Evolutionary conservation across 2,329 filamentous ascomycete genomes (phyloP).

Genomic region (Lecanicillium sp.): DNA sequence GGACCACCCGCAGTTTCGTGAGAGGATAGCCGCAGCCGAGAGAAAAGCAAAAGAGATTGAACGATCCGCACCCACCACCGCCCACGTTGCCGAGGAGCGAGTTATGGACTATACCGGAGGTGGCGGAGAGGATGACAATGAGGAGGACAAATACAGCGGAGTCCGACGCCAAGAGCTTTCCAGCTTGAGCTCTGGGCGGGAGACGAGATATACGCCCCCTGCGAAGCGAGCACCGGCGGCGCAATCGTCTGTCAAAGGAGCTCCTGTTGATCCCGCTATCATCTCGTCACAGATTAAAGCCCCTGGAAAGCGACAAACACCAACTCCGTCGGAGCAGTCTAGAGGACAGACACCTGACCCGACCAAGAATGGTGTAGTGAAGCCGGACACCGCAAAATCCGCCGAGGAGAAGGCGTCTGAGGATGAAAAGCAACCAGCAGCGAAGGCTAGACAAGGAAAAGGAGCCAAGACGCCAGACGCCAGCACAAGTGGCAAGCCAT

Average conservation of each 20-base stretch:
- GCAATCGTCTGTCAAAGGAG: constrained; percentile 66
- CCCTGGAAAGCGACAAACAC: constrained; percentile 29
- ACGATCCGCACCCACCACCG: constrained; percentile 60
- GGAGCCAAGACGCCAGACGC: constrained; percentile 13
- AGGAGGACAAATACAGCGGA: constrained; percentile 97
- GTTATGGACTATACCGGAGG: constrained; percentile 58
- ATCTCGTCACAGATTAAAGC: constrained; percentile 73
- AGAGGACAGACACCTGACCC: constrained; percentile 17
- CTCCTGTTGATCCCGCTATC: constrained; percentile 79
- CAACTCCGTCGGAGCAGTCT: constrained; percentile 16
- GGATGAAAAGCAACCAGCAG: constrained; percentile 20
- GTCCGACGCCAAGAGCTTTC: constrained; percentile 72
- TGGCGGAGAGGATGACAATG: constrained; percentile 66
- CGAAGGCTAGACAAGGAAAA: constrained; percentile 4
- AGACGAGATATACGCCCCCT: constrained; percentile 82
- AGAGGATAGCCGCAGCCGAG: constrained; percentile 70
- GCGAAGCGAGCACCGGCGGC: constrained; percentile 73
- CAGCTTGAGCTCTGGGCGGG: constrained; percentile 45
- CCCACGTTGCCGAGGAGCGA: constrained; percentile 86
- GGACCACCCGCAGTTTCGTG: constrained; percentile 71
- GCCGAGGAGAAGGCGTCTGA: constrained; percentile 9
- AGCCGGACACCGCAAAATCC: constrained; percentile 18
- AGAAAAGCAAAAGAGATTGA: constrained; percentile 88
- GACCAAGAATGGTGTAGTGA: constrained; percentile 22
- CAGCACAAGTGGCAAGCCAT: constrained; percentile 25